phyloP scores from a whole-genome alignment of 2,329 filamentous ascomycete genomes.

The Gaeumannomyces tritici region DNA sequence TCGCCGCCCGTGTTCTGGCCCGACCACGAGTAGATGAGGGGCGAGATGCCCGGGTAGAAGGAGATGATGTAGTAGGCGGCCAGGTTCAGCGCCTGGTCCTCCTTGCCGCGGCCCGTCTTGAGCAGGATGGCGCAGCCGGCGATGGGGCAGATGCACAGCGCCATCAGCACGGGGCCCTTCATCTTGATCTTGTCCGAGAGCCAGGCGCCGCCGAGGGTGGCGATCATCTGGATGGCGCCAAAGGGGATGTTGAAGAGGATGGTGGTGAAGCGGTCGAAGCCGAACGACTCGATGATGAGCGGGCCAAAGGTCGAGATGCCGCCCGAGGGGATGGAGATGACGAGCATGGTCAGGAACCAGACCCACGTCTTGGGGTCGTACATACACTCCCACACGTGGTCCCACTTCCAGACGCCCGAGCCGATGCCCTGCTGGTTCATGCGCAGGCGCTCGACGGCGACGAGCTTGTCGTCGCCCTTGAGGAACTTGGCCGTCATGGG shows the following conservation, averaged over 20 bases:
- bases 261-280: constrained; percentile 37
- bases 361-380: constrained; percentile 51
- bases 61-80: constrained; percentile 10
- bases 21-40: constrained; percentile 51
- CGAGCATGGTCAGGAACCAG: constrained; percentile 44
- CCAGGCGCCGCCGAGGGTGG: constrained; percentile 45
- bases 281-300: constrained; percentile 41
- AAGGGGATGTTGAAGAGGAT: constrained; percentile 47
- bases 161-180: constrained; percentile 37
- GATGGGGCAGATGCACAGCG: constrained; percentile 17
- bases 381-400: constrained; percentile 42
- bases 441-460: constrained; percentile 43
- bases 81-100: constrained; percentile 46
- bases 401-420: constrained; percentile 39
- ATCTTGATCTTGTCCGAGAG: constrained; percentile 42
- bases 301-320: constrained; percentile 44
- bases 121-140: constrained; percentile 16
- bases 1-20: constrained; percentile 57
- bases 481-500: constrained; percentile 42
- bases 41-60: constrained; percentile 27
- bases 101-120: constrained; percentile 33
- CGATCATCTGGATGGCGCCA: constrained; percentile 44
- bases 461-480: constrained; percentile 36
- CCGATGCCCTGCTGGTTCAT: constrained; percentile 45
- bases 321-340: constrained; percentile 46